Percentiles rank a stretch among this genome's conserved stretches.
Evolutionary conservation across 2,329 filamentous ascomycete genomes (phyloP).

Genomic region (Fusarium euwallaceae): DNA sequence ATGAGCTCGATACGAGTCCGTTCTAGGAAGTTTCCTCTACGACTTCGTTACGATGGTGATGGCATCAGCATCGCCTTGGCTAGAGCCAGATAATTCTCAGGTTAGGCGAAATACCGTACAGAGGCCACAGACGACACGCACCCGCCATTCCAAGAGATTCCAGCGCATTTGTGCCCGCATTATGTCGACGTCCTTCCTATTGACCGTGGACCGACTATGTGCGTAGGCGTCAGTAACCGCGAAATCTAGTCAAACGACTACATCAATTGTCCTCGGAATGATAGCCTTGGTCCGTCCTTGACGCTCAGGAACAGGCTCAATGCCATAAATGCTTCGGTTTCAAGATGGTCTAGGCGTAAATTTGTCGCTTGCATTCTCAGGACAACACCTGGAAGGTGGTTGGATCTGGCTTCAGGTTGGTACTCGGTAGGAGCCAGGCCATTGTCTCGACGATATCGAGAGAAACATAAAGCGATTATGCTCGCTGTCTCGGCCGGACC

Average conservation of each 20-base stretch:
- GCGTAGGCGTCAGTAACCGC: not conserved
- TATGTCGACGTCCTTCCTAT: not conserved
- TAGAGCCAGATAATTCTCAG: conserved; percentile 1
- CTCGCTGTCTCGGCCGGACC: not conserved
- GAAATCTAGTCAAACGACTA: not conserved
- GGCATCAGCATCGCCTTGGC: conserved; percentile 5
- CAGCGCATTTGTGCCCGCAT: not conserved
- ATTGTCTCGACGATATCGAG: not conserved
- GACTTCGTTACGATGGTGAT: not conserved
- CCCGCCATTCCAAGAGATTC: not conserved
- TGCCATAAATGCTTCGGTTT: not conserved
- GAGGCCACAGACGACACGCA: not conserved
- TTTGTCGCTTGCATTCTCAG: not conserved
- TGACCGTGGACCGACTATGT: not conserved
- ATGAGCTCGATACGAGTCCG: not conserved
- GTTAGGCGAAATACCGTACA: not conserved
- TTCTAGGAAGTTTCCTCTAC: conserved; percentile 1
- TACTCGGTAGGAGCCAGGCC: conserved; percentile 11
- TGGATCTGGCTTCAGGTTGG: not conserved
- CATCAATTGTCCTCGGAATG: conserved; percentile 18
- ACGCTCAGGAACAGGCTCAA: not conserved
- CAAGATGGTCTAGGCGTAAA: not conserved
- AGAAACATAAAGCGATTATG: too few relatives aligned
- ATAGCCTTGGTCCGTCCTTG: too few relatives aligned
- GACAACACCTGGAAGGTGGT: too few relatives aligned